Evolutionary conservation across 1,284 basidiomycete genomes (phyloP).

Genomic region (Rhodotorula sp.): DNA sequence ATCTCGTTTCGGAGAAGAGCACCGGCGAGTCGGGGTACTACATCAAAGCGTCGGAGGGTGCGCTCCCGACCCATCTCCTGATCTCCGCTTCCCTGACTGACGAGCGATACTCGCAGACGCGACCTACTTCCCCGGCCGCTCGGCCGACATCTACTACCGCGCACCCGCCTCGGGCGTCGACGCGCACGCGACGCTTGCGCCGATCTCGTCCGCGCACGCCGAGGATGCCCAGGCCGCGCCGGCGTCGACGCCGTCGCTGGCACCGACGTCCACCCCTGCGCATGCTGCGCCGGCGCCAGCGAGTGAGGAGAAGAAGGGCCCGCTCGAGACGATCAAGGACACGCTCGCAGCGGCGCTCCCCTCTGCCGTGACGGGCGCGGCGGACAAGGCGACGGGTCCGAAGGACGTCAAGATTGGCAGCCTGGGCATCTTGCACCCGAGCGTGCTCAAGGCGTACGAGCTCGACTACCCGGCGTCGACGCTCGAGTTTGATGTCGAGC

Average conservation of each 20-base stretch:
- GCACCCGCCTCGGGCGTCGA: conserved; percentile 55
- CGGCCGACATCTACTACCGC: conserved; percentile 86
- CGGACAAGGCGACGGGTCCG: conserved; percentile 48
- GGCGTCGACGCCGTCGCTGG: conserved; percentile 11
- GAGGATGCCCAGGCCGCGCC: conserved; percentile 41
- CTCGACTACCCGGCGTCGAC: conserved; percentile 93
- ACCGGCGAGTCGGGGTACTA: conserved; percentile 76
- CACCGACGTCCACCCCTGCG: conserved; percentile 24
- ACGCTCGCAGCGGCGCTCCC: conserved; percentile 49
- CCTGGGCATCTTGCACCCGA: conserved; percentile 86
- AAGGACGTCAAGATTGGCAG: conserved; percentile 73
- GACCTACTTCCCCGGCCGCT: conserved; percentile 92
- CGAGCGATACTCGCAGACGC: conserved; percentile 61
- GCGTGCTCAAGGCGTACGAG: conserved; percentile 87
- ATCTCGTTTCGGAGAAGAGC: conserved; percentile 57
- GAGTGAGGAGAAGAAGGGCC: conserved; percentile 33
- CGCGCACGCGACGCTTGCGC: conserved; percentile 40
- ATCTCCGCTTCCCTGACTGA: not conserved
- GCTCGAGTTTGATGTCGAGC: conserved; percentile 90
- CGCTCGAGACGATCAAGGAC: conserved; percentile 54
- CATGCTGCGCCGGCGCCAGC: conserved; percentile 43
- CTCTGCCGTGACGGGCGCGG: conserved; percentile 31
- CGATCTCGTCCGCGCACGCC: conserved; percentile 30
- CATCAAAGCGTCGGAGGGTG: conserved; percentile 80
- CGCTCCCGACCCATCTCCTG: conserved; percentile 42